phyloP scores from a whole-genome alignment of 495 filamentous ascomycete genomes.

The Hypoxylon lienhwacheense region DNA sequence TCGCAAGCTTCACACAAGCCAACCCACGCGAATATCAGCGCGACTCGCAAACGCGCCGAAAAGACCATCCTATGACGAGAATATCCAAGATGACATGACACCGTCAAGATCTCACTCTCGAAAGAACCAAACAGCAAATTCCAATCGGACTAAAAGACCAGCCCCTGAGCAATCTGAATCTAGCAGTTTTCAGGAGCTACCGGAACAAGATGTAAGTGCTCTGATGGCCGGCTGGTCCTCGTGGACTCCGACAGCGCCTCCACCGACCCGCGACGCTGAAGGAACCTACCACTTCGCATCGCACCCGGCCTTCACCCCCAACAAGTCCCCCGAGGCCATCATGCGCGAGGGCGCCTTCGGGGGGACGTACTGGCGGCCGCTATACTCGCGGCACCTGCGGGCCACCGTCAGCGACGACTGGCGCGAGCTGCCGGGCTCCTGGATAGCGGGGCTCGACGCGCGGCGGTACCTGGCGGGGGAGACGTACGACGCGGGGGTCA shows the following conservation, averaged over 20 bases:
- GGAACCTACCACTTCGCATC: conserved; percentile 47
- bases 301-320: conserved; percentile 48
- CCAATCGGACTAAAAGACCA: neutral
- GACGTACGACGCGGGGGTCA: conserved; percentile 47
- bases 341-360: conserved; percentile 52
- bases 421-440: conserved; percentile 44
- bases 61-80: conserved; percentile 3
- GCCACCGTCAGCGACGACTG: conserved; percentile 47
- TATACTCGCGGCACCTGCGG: conserved; percentile 43
- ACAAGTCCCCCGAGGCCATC: conserved; percentile 53
- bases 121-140: neutral
- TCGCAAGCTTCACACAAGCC: conserved; percentile 12
- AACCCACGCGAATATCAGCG: conserved; percentile 33
- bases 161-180: neutral
- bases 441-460: conserved; percentile 44
- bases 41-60: conserved; percentile 23
- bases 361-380: conserved; percentile 51
- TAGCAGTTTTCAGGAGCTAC: conserved; percentile 4
- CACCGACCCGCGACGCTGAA: conserved; percentile 44
- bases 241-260: conserved; percentile 41
- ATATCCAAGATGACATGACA: neutral
- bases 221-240: conserved; percentile 45
- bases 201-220: conserved; percentile 34
- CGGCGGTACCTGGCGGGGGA: conserved; percentile 38
- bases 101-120: neutral